Percentiles rank a stretch among this genome's conserved stretches.
Evolutionary conservation across 2,329 filamentous ascomycete genomes (phyloP).

Genomic region (Colletotrichum gigasporum): DNA sequence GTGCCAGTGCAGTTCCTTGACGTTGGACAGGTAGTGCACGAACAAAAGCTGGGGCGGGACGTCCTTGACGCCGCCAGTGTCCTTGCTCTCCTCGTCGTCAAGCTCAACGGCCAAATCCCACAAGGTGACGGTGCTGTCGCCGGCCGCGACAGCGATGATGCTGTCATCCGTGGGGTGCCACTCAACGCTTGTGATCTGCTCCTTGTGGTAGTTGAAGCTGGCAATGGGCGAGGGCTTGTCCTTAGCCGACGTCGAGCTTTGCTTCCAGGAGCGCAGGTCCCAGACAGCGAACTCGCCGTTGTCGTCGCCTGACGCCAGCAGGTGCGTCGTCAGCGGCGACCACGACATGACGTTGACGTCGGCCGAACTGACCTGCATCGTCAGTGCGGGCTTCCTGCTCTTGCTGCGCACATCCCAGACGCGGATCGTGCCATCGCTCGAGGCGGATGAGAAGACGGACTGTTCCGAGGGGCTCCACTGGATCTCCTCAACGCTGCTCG

Average conservation of each 20-base stretch:
- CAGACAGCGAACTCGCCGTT: constrained; percentile 95
- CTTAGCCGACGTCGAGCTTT: constrained; percentile 52
- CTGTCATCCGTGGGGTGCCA: constrained; percentile 99
- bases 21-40: constrained; percentile 94
- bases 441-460: constrained; percentile 93
- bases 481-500: constrained; percentile 88
- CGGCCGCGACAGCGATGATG: constrained; percentile 90
- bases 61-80: constrained; percentile 86
- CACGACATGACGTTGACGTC: constrained; percentile 98
- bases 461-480: constrained; percentile 96
- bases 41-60: constrained; percentile 95
- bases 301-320: constrained; percentile 92
- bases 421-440: constrained; percentile 92
- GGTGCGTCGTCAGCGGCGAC: constrained; percentile 87
- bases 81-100: constrained; percentile 95
- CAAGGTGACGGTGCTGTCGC: constrained; percentile 91
- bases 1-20: constrained; percentile 98
- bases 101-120: constrained; percentile 98
- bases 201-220: constrained; percentile 93
- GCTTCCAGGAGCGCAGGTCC: constrained; percentile 96
- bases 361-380: constrained; percentile 81
- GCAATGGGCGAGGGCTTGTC: constrained; percentile 83
- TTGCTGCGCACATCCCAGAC: constrained; percentile 96
- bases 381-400: constrained; percentile 86
- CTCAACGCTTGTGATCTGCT: constrained; percentile 94